Conservation (phyloP, 2,329 filamentous ascomycete genomes). For the Orbilia blumenaviensis region DNA sequence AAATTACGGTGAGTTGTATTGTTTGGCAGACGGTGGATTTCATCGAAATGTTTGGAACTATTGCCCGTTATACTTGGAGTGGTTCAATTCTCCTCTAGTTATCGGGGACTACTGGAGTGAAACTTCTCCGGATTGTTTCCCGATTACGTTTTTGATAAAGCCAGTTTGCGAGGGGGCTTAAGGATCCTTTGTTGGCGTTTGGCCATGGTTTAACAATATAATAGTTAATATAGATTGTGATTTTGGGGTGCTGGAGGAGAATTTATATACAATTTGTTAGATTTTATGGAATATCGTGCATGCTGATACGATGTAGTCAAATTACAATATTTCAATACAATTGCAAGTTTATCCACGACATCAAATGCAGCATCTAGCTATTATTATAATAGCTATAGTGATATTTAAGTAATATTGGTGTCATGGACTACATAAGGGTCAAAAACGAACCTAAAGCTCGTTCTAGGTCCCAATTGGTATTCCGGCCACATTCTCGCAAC, state of each 20-base stretch:
- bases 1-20: constrained; percentile 29
- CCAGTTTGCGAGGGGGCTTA: constrained; percentile 21
- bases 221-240: no score
- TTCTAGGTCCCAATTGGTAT: not conserved
- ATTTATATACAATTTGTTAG: no score
- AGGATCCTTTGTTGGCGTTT: not conserved
- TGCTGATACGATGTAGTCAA: no score
- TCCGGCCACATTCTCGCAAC: not conserved
- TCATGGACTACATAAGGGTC: constrained; percentile 19
- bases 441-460: constrained; percentile 29
- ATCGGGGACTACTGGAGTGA: not conserved
- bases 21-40: constrained; percentile 5
- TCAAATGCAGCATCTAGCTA: no score
- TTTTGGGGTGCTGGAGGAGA: no score
- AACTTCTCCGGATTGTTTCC: not conserved
- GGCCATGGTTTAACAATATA: not conserved
- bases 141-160: constrained; percentile 28
- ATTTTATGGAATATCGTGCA: no score
- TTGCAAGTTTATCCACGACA: no score
- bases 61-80: constrained; percentile 28
- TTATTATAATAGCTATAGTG: no score
- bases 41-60: constrained; percentile 16
- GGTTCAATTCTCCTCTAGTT: constrained; percentile 32
- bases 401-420: not conserved
- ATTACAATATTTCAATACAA: no score